Evolutionary conservation across 208 protist species (phyloP), one percentile per base, ranked within the genome.

Genomic region (Porcisia hertigi): DNA sequence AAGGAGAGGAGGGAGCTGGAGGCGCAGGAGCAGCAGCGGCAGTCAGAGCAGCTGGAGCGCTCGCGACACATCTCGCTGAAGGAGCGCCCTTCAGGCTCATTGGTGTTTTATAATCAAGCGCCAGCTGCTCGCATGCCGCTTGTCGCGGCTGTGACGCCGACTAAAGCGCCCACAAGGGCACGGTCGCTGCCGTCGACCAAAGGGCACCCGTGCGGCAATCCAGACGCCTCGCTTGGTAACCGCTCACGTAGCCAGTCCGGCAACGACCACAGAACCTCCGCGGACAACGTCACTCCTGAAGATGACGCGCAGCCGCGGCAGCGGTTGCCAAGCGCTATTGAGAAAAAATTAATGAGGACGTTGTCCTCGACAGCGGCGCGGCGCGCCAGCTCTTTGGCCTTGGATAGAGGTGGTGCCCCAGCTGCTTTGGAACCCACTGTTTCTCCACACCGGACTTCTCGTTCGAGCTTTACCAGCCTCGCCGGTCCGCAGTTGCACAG

Each of bases 11-110:
- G 54, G 9, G 43, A 73, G 55, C 66, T 64, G 66, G 57, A 75
- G 74, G 75, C 76, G 64, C 59, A 81, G 73, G 55, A 72, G 41
- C 58, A 80, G 36, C 74, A 81, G 58, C 77, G 88, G 75, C 76
- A 65, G n/a, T 34, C 34, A 11, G n/a, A 25, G 52, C 39, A 70
- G 16, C 71, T 30, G 18, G 52, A 36, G 20, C 47, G 39, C 4
- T 66, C 39, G 16, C 77, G 59, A 0, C 71, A 75, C 11, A 60
- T 25, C 20, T 18, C 39, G 3, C 47, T 55, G 41, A 45, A 23
- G 39, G 73, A 59, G 60, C 52, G 41, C 25, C 49, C 30, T 20
- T 30, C 53, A 5, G 53, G n/a, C 7, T 81, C 70, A 8, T 43
- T 47, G 2, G 77, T 69, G 14, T 18, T 55, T 49, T 58, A 69